Base-by-base conservation (phyloP, 495 filamentous ascomycete genomes). In the Tirmania nivea region DNA sequence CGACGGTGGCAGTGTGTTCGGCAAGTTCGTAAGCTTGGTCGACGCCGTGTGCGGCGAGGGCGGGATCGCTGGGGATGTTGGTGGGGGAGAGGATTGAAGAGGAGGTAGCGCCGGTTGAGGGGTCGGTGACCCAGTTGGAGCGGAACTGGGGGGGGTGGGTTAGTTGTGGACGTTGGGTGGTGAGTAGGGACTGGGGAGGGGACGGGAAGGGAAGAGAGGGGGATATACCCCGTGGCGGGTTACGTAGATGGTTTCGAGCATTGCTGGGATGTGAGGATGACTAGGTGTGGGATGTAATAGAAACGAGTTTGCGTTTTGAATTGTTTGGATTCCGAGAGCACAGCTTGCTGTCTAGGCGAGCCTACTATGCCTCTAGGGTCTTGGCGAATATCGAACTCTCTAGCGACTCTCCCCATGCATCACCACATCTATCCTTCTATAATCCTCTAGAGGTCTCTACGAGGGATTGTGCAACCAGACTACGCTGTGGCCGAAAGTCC, bases 81-180 rank as follows among this genome's bases (percentile, higher is more conserved):
- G 90, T 94, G 0, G 92, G 89, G 10, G 81, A 82, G 17, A 71
- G 76, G 58, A 87, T 74, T 47, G 71, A 73, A 17, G 78, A 63
- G 11, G 71, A 69, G 68, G 94, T 94, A 54, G 65, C 73, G 53
- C 90, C 90, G 7, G 80, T 87, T 51, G 73, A 69, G 35, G 75
- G 74, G 64, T 96, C 79, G 52, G 95, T 83, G 17, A 76, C 77
- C 84, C 84, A 94, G 61, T 79, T 88, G 58, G 81, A 78, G 42
- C 90, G 88, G 67, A 90, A 94, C 88, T 94, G 47, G 35, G 25
- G 34, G 17, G 34, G 34, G 10, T 34, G 35, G 19, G 20, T 60
- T 51, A 60, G 55, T n/a, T 53, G n/a, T 21, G n/a, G 34, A 31
- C 3, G 47, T 20, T 31, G 52, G 45, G 47, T 55, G 39, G 19